phyloP scores from a whole-genome alignment of 441 rosid species.

The Croton setiger region DNA sequence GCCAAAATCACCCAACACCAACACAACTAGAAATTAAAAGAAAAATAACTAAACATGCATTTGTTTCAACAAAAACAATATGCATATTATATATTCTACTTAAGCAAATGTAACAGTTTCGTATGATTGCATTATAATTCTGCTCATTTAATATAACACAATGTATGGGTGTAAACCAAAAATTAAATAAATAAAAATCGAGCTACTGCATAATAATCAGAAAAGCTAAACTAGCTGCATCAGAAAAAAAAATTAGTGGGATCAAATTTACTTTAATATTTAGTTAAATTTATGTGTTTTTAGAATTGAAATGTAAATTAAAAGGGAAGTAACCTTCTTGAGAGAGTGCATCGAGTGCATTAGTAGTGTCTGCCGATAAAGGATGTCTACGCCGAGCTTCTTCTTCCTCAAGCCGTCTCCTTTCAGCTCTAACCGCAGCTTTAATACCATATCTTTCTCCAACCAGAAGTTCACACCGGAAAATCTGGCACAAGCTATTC shows the following conservation, averaged over 20 bases:
- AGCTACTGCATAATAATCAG: too few relatives aligned
- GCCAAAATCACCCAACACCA: neutral
- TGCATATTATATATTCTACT: neutral
- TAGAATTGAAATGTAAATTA: neutral
- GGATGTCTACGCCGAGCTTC: constrained; percentile 54
- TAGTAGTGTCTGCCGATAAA: constrained; percentile 45
- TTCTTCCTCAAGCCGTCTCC: constrained; percentile 66
- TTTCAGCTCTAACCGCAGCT: constrained; percentile 89
- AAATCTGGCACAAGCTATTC: constrained; percentile 81
- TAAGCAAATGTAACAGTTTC: neutral
- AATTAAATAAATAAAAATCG: neutral
- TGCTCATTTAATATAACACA: too few relatives aligned
- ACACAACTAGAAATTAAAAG: neutral
- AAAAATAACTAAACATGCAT: neutral
- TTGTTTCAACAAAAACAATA: neutral
- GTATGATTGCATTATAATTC: neutral
- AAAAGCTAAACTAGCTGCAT: too few relatives aligned
- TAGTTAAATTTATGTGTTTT: too few relatives aligned
- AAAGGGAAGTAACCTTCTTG: constrained; percentile 59
- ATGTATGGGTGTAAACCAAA: neutral
- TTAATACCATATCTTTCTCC: constrained; percentile 91
- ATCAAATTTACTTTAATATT: too few relatives aligned
- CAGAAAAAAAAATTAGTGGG: too few relatives aligned
- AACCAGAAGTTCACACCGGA: constrained; percentile 86
- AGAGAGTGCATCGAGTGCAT: constrained; percentile 79